A percentile compares a stretch with the other conserved stretches of the same genome.
These are phyloP conservation scores for Neoboletus brunneissimus DNA, from an alignment of 768 basidiomycete genomes.

Conservation along the genomic window DNA sequence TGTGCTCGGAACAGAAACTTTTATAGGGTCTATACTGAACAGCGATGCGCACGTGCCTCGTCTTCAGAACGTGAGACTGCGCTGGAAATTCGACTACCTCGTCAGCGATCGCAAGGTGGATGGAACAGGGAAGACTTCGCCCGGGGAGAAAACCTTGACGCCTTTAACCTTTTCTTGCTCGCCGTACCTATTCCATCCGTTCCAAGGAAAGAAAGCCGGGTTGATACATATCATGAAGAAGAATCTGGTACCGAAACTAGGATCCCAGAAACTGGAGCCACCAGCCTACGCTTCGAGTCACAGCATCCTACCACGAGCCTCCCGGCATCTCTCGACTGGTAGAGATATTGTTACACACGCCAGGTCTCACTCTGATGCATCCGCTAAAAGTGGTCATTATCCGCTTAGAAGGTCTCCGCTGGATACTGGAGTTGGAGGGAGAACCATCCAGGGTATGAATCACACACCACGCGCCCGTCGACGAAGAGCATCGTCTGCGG, in stretches of 20 bases:
- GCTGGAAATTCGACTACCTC: constrained; percentile 79
- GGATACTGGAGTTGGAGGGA: neutral
- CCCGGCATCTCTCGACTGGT: constrained; percentile 1
- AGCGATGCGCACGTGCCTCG: constrained; percentile 16
- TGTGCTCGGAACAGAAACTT: constrained; percentile 63
- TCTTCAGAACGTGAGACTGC: constrained; percentile 40
- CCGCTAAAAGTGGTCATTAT: constrained; percentile 16
- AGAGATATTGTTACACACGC: constrained; percentile 8
- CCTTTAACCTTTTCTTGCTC: constrained; percentile 77
- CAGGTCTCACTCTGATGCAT: constrained; percentile 25
- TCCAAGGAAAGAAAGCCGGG: constrained; percentile 63
- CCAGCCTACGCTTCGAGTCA: constrained; percentile 26
- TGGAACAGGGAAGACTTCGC: constrained; percentile 41
- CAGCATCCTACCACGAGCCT: neutral
- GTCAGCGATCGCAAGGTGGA: constrained; percentile 59
- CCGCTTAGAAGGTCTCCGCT: constrained; percentile 11
- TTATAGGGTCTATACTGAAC: constrained; percentile 17
- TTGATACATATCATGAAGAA: constrained; percentile 74
- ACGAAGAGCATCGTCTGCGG: constrained; percentile 48
- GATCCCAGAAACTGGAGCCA: constrained; percentile 58
- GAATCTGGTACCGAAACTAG: constrained; percentile 60
- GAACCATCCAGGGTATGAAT: neutral
- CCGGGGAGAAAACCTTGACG: constrained; percentile 70
- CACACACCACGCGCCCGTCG: constrained; percentile 27
- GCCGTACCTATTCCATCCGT: constrained; percentile 55